phyloP scores from a whole-genome alignment of 176 grass and related monocot genomes.

The Carex pumila region DNA sequence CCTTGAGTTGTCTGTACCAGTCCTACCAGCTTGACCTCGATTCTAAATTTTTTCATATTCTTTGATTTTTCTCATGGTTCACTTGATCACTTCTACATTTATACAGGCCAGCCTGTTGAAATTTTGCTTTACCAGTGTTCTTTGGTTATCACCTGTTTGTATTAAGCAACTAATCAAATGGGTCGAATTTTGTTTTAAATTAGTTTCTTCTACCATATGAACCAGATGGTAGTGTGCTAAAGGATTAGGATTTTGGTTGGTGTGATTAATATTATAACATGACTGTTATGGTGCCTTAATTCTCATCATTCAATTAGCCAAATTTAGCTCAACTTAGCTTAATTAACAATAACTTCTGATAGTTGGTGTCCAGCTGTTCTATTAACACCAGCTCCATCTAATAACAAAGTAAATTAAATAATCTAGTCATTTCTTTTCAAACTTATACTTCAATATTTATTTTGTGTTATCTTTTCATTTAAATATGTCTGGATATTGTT shows the following conservation, averaged over 20 bases:
- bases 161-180: neutral
- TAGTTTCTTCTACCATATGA: neutral
- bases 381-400: neutral
- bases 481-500: slow-evolving; percentile 25
- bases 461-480: slow-evolving; percentile 11
- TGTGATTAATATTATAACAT: neutral
- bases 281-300: neutral
- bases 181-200: neutral
- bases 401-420: neutral
- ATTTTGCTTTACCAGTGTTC: neutral
- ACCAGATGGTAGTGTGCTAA: neutral
- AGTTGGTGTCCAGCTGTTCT: neutral
- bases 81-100: neutral
- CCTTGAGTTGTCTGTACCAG: too few relatives aligned
- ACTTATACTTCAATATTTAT: neutral
- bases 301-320: neutral
- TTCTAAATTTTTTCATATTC: neutral
- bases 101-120: neutral
- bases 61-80: neutral
- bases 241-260: neutral
- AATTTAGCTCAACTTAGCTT: neutral
- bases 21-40: neutral
- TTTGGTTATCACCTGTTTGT: neutral
- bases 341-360: neutral
- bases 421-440: neutral